Percentiles rank a stretch among this genome's conserved stretches.
These are phyloP conservation scores for Dunaliella primolecta DNA, from an alignment of 139 green algal genomes.

Conservation along the genomic window DNA sequence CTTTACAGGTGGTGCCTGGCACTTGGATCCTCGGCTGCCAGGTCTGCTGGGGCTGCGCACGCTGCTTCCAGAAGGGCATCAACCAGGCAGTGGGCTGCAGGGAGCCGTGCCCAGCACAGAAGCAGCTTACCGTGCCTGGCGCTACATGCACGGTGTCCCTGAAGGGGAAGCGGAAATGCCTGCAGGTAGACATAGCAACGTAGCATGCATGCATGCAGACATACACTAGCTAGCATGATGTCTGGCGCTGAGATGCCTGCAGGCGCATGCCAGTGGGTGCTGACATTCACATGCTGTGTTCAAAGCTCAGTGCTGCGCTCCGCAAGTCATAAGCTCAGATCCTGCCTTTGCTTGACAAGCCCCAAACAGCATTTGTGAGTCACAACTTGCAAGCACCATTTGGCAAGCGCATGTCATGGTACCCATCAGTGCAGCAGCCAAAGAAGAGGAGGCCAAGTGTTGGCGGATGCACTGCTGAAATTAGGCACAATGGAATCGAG, in stretches of 20 bases:
- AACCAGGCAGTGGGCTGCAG: background rate
- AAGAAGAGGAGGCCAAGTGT: too few species aligned
- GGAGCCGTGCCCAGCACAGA: slow-evolving; percentile 9
- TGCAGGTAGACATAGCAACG: slow-evolving; percentile 33
- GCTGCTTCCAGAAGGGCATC: slow-evolving; percentile 37
- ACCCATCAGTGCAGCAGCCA: too few species aligned
- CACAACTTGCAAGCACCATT: too few species aligned
- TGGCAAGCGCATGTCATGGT: too few species aligned
- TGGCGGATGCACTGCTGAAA: too few species aligned
- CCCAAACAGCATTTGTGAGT: too few species aligned
- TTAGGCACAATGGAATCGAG: too few species aligned
- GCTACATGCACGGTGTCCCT: slow-evolving; percentile 74
- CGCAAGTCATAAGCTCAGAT: background rate
- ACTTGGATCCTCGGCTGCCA: slow-evolving; percentile 58
- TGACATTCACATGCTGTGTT: too few species aligned
- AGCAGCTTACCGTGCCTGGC: slow-evolving; percentile 53
- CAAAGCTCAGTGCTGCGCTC: too few species aligned
- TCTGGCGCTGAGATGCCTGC: too few species aligned
- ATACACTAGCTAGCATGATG: too few species aligned
- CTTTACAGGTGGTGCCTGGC: slow-evolving; percentile 34
- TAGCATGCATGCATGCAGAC: background rate
- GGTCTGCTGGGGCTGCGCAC: slow-evolving; percentile 55
- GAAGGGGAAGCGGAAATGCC: slow-evolving; percentile 86
- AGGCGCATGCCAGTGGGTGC: too few species aligned
- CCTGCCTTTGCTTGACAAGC: background rate